Percentiles rank a stretch among this genome's conserved stretches.
These are phyloP conservation scores for Saturnispora galanensis DNA, from an alignment of 805 yeast species.

Conservation along the genomic window DNA sequence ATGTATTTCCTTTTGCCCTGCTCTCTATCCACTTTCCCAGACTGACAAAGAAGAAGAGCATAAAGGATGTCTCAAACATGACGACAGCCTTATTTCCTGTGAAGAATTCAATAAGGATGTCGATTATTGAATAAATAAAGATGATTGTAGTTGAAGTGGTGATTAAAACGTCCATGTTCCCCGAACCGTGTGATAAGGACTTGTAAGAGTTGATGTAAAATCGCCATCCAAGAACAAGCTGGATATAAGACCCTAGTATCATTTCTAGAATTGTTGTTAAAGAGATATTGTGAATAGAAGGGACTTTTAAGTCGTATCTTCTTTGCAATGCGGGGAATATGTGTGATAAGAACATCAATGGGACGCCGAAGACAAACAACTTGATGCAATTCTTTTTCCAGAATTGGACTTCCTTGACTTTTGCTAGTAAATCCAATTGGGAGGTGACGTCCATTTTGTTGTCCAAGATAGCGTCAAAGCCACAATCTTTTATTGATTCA, in stretches of 20 bases:
- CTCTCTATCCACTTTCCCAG: conserved; percentile 89
- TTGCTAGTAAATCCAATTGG: conserved; percentile 61
- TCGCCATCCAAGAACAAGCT: conserved; percentile 46
- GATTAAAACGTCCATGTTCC: conserved; percentile 89
- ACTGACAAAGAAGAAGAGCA: conserved; percentile 76
- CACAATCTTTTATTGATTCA: conserved; percentile 38
- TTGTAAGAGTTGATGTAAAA: conserved; percentile 58
- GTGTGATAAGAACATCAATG: conserved; percentile 46
- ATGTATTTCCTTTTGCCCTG: conserved; percentile 87
- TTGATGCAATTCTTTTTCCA: conserved; percentile 55
- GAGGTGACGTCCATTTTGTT: conserved; percentile 48
- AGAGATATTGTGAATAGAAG: neutral
- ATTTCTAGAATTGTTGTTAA: conserved; percentile 21
- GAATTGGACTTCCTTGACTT: conserved; percentile 57
- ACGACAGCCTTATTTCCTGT: conserved; percentile 48
- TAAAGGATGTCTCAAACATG: conserved; percentile 76
- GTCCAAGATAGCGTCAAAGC: conserved; percentile 41
- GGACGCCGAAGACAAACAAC: conserved; percentile 49
- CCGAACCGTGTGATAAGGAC: conserved; percentile 59
- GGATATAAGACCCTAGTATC: too few species aligned
- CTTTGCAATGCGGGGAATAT: conserved; percentile 35
- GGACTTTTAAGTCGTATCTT: conserved; percentile 51
- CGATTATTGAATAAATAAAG: conserved; percentile 58
- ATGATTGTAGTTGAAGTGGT: conserved; percentile 75
- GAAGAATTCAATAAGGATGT: conserved; percentile 41